Evolutionary conservation across 1,284 basidiomycete species (phyloP).

Genomic region (Cryptococcus maquisensis): DNA sequence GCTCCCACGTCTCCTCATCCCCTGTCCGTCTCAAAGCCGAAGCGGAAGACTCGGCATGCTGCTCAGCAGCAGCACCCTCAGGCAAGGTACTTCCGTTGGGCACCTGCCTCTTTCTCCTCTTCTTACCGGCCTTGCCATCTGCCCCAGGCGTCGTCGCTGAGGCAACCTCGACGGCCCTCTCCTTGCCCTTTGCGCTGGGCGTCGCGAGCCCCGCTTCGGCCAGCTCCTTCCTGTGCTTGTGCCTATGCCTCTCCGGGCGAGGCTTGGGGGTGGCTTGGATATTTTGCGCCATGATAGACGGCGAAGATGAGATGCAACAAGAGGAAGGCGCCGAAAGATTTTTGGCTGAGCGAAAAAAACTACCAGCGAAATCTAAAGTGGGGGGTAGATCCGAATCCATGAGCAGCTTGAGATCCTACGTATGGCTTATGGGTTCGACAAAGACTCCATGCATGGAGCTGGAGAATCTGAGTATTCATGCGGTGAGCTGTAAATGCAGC

Average conservation of each 20-base stretch:
- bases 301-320: neutral
- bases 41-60: neutral
- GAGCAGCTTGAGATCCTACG: too few relatives aligned
- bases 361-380: neutral
- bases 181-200: constrained; percentile 24
- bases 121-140: neutral
- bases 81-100: neutral
- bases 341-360: too few relatives aligned
- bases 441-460: too few relatives aligned
- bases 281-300: neutral
- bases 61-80: neutral
- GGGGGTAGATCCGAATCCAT: neutral
- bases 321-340: too few relatives aligned
- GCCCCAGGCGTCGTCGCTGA: neutral
- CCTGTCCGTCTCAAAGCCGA: neutral
- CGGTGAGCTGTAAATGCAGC: too few relatives aligned
- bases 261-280: neutral
- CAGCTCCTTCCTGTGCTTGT: neutral
- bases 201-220: constrained; percentile 1
- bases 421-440: too few relatives aligned
- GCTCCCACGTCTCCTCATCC: constrained; percentile 27
- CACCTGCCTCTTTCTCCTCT: constrained; percentile 1
- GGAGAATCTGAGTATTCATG: too few relatives aligned
- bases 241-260: neutral
- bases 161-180: constrained; percentile 13